A percentile compares a stretch with the other conserved stretches of the same genome.
These are phyloP conservation scores for Phlyctochytrium bullatum DNA, from an alignment of 192 early-diverging fungal genomes.

Conservation along the genomic window DNA sequence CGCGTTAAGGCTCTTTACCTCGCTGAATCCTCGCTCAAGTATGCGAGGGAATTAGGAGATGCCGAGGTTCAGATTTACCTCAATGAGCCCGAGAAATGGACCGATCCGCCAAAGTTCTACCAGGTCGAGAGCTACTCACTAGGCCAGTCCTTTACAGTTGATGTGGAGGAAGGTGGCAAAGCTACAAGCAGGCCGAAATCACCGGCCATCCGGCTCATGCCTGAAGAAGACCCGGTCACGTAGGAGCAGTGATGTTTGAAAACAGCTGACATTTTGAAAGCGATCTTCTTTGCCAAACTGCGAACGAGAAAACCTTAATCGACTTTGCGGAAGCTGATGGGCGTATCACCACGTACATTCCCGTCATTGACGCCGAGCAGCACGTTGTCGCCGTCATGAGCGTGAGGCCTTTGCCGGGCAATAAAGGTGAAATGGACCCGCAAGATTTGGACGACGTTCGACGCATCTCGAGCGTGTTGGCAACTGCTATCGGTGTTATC, in stretches of 20 bases:
- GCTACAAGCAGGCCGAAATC: not conserved
- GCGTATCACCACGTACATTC: constrained; percentile 28
- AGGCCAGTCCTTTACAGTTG: not conserved
- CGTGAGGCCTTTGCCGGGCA: constrained; percentile 6
- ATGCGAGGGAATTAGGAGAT: constrained; percentile 14
- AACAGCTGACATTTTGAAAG: not conserved
- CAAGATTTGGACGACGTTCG: constrained; percentile 41
- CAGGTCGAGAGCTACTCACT: constrained; percentile 9
- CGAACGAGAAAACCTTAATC: constrained; percentile 16
- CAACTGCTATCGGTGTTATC: constrained; percentile 12
- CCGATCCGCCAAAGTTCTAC: constrained; percentile 12
- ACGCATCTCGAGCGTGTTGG: constrained; percentile 23
- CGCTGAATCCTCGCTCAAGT: constrained; percentile 23
- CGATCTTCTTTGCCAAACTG: constrained; percentile 11
- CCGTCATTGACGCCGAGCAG: constrained; percentile 32
- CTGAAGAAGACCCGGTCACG: constrained; percentile 18
- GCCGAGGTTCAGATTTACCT: constrained; percentile 26
- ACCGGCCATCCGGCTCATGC: not conserved
- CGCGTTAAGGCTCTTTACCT: constrained; percentile 17
- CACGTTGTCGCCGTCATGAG: constrained; percentile 33
- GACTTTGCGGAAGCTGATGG: constrained; percentile 8
- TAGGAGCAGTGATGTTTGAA: constrained; percentile 3
- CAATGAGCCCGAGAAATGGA: constrained; percentile 2
- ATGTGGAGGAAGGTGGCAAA: constrained; percentile 1
- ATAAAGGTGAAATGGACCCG: constrained; percentile 15